These are phyloP conservation scores for Aspergillus intermedius DNA, from an alignment of 2,329 filamentous ascomycete species.

Conservation along the genomic window DNA sequence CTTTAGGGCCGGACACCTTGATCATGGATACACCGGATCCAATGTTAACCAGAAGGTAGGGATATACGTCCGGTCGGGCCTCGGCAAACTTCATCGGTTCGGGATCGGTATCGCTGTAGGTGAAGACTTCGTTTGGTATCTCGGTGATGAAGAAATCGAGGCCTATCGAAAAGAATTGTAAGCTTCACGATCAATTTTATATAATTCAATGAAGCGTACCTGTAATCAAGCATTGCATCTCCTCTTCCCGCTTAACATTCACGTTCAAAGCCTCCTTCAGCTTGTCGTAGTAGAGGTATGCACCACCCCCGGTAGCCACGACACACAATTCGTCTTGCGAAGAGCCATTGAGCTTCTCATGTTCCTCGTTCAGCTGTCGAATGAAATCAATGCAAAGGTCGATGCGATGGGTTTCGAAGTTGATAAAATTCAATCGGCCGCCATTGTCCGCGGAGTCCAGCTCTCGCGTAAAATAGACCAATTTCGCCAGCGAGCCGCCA, in stretches of 20 bases:
- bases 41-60: constrained; percentile 96
- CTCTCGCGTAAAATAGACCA: constrained; percentile 95
- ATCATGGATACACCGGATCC: constrained; percentile 95
- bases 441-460: constrained; percentile 71
- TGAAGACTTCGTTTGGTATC: constrained; percentile 94
- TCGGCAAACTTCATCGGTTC: constrained; percentile 86
- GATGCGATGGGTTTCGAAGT: constrained; percentile 91
- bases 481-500: constrained; percentile 88
- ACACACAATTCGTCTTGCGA: constrained; percentile 68
- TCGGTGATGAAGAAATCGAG: constrained; percentile 99
- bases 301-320: constrained; percentile 92
- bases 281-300: constrained; percentile 93
- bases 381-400: constrained; percentile 92
- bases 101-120: constrained; percentile 79
- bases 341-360: constrained; percentile 68
- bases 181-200: background rate
- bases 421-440: constrained; percentile 88
- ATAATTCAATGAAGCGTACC: constrained; percentile 48
- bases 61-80: constrained; percentile 76
- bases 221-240: constrained; percentile 98
- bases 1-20: constrained; percentile 83
- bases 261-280: constrained; percentile 78
- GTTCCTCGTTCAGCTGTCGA: constrained; percentile 73
- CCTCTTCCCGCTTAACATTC: constrained; percentile 85
- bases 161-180: constrained; percentile 46